phyloP scores from a whole-genome alignment of 306 rosid species.

The Amphicarpaea edgeworthii region DNA sequence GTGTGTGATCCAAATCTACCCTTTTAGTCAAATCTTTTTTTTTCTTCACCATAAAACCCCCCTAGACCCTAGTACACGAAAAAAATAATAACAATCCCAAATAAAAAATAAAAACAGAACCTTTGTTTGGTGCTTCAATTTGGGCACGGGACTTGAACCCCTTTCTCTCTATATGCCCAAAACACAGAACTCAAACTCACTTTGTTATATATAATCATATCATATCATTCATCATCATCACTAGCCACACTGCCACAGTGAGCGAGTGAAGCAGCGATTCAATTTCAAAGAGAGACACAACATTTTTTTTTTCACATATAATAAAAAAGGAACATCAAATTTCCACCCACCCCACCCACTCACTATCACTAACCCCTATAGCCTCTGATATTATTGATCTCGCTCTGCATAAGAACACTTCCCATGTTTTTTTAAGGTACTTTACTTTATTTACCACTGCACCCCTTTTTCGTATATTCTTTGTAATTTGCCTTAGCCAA shows the following conservation, averaged over 20 bases:
- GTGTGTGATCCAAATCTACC: not conserved
- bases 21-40: not conserved
- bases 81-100: not conserved
- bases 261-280: conserved; percentile 37
- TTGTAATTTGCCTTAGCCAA: conserved; percentile 49
- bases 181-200: conserved; percentile 38
- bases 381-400: conserved; percentile 22
- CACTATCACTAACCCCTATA: conserved; percentile 16
- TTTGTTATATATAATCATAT: not conserved
- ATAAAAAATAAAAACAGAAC: not conserved
- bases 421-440: conserved; percentile 50
- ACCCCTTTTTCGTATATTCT: conserved; percentile 41
- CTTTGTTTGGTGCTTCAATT: conserved; percentile 21
- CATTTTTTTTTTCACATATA: conserved; percentile 23
- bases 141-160: conserved; percentile 52
- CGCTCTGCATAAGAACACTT: conserved; percentile 39
- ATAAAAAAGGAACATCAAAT: not conserved
- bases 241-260: conserved; percentile 18
- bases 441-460: conserved; percentile 50
- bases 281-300: conserved; percentile 10
- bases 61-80: not conserved
- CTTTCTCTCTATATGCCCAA: not conserved
- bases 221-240: not conserved
- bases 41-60: no score
- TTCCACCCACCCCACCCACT: not conserved